Percentiles rank a stretch among this genome's conserved stretches.
phyloP scores from a whole-genome alignment of 352 stramenopile genomes.

The Phytophthora sojae region DNA sequence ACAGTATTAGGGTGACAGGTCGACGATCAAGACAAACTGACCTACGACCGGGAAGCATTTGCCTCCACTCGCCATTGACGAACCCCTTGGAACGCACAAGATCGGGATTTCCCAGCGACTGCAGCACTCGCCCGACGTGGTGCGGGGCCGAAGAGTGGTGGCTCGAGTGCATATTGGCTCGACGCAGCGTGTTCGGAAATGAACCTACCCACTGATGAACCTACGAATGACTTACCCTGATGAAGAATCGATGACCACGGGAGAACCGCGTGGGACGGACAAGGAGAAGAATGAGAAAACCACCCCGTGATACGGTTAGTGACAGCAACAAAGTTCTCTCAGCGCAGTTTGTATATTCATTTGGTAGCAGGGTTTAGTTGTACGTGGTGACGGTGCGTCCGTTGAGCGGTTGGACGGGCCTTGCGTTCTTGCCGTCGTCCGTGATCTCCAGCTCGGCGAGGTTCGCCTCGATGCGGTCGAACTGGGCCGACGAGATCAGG shows the following conservation, averaged over 20 bases:
- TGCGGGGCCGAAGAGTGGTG: neutral
- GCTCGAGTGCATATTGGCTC: slow-evolving; percentile 22
- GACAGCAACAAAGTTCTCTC: neutral
- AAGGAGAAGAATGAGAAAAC: too few species aligned
- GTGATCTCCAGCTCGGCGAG: slow-evolving; percentile 31
- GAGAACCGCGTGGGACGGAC: slow-evolving; percentile 15
- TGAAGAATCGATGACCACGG: neutral
- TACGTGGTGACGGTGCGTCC: slow-evolving; percentile 38
- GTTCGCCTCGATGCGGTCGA: slow-evolving; percentile 34
- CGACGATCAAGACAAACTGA: too few species aligned
- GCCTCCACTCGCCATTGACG: slow-evolving; percentile 57
- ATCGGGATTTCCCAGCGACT: slow-evolving; percentile 47
- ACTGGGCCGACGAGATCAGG: slow-evolving; percentile 31
- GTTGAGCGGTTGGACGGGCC: slow-evolving; percentile 36
- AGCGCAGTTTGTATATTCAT: neutral
- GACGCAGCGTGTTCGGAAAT: slow-evolving; percentile 9
- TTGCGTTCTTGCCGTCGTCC: slow-evolving; percentile 37
- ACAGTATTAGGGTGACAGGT: neutral
- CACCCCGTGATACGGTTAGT: neutral
- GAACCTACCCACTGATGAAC: neutral
- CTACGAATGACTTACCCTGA: neutral
- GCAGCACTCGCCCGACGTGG: slow-evolving; percentile 10
- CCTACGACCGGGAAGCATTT: slow-evolving; percentile 55
- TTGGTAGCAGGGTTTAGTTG: slow-evolving; percentile 15
- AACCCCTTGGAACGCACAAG: slow-evolving; percentile 66